A percentile compares a stretch with the other conserved stretches of the same genome.
These are phyloP conservation scores for Plasmodium gallinaceum DNA, from an alignment of 169 alveolate species.

Conservation along the genomic window DNA sequence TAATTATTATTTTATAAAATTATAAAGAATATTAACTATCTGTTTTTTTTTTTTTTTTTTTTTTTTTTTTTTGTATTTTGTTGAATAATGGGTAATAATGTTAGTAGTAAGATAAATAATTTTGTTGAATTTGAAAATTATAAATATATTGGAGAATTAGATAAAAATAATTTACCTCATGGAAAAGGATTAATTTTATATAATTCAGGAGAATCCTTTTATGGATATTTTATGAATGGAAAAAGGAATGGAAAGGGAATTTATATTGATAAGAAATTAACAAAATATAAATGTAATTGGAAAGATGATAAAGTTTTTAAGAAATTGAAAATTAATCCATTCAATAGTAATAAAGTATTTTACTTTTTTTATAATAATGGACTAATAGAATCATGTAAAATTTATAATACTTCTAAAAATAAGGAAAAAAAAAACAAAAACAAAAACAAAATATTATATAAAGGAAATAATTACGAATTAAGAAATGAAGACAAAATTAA, in stretches of 20 bases:
- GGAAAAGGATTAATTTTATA: conserved; percentile 50
- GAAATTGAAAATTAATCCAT: conserved; percentile 22
- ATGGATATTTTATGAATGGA: conserved; percentile 34
- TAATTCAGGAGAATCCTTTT: conserved; percentile 46
- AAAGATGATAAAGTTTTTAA: conserved; percentile 1
- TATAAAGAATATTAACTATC: no score
- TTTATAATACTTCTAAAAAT: no score
- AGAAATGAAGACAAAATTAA: no score
- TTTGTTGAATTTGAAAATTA: conserved; percentile 6
- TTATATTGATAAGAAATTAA: conserved; percentile 30
- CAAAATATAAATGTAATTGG: conserved; percentile 47
- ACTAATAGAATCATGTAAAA: conserved; percentile 6
- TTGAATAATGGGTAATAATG: conserved; percentile 30
- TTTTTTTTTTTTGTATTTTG: not conserved
- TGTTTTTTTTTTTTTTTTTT: no score
- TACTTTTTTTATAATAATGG: conserved; percentile 23
- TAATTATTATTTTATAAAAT: no score
- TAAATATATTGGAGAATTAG: conserved; percentile 31
- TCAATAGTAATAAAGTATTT: conserved; percentile 16
- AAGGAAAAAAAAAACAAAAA: no score
- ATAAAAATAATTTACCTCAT: conserved; percentile 23
- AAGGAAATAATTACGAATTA: no score
- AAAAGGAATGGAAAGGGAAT: conserved; percentile 55
- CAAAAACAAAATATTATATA: no score
- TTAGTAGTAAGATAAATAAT: not conserved